Conservation (phyloP, 768 basidiomycete genomes). For the Russula ochroleuca region DNA sequence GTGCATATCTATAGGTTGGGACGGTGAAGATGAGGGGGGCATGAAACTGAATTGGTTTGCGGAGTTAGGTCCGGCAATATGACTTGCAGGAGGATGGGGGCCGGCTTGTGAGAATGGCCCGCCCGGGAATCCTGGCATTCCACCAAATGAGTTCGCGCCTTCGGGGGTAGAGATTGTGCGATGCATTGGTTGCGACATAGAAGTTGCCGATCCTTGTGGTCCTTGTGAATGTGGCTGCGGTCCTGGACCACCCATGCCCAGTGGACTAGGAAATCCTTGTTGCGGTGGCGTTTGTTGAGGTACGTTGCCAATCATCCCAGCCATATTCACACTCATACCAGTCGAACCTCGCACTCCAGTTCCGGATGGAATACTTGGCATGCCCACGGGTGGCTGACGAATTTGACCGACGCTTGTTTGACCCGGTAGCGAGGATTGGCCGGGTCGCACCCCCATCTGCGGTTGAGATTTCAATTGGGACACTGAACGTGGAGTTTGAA, state of each 20-base stretch:
- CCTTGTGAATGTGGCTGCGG: slow-evolving; percentile 15
- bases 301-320: slow-evolving; percentile 47
- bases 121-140: slow-evolving; percentile 10
- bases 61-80: slow-evolving; percentile 12
- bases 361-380: slow-evolving; percentile 28
- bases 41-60: slow-evolving; percentile 37
- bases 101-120: slow-evolving; percentile 33
- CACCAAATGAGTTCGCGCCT: slow-evolving; percentile 10
- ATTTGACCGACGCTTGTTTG: slow-evolving; percentile 37
- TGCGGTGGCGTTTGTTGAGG: slow-evolving; percentile 34
- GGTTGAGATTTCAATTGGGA: slow-evolving; percentile 35
- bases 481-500: slow-evolving; percentile 36
- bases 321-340: slow-evolving; percentile 40
- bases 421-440: slow-evolving; percentile 31
- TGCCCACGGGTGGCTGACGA: slow-evolving; percentile 35
- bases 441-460: slow-evolving; percentile 33
- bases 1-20: slow-evolving; percentile 44
- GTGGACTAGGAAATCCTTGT: slow-evolving; percentile 11
- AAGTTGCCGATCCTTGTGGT: slow-evolving; percentile 12
- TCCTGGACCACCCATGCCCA: slow-evolving; percentile 20
- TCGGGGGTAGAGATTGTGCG: slow-evolving; percentile 18
- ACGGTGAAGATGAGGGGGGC: slow-evolving; percentile 47
- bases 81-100: slow-evolving; percentile 27
- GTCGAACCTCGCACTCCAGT: slow-evolving; percentile 41
- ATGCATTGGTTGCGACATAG: slow-evolving; percentile 21